Conservation (phyloP, 1,139 yeast genomes). For the Debaryomycetaceae sp. region DNA sequence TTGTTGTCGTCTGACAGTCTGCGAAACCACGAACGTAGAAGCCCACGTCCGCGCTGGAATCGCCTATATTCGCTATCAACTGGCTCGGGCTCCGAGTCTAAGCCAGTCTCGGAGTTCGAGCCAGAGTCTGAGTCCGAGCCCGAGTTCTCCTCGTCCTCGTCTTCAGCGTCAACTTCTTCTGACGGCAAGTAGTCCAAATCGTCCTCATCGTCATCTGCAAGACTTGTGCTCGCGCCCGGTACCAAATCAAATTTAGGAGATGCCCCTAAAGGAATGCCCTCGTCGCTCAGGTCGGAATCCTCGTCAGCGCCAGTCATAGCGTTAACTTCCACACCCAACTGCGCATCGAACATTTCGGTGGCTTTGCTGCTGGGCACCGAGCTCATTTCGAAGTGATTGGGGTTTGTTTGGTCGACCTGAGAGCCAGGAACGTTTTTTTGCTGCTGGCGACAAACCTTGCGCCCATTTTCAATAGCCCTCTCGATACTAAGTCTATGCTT, state of each 20-base stretch:
- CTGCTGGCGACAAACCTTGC: conserved; percentile 13
- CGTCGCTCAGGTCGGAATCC: conserved; percentile 12
- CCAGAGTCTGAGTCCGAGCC: conserved; percentile 1
- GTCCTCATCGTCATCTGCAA: conserved; percentile 12
- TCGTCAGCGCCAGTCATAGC: conserved; percentile 12
- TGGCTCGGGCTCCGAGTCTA: conserved; percentile 1
- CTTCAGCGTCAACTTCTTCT: conserved; percentile 8
- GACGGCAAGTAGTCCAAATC: conserved; percentile 13
- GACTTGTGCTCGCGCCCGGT: conserved; percentile 2
- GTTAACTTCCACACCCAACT: conserved; percentile 9
- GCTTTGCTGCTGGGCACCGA: conserved; percentile 10
- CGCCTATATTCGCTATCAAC: conserved; percentile 6
- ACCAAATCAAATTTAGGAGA: conserved; percentile 5
- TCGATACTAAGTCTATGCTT: conserved; percentile 62
- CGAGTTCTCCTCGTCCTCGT: conserved; percentile 8
- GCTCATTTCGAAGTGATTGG: conserved; percentile 8
- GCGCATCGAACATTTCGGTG: conserved; percentile 8
- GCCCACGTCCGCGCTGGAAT: conserved; percentile 1
- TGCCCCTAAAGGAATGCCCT: too few species aligned
- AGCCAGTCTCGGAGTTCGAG: background rate
- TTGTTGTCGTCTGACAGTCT: conserved; percentile 4
- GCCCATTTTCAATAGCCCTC: conserved; percentile 56
- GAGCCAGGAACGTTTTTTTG: background rate
- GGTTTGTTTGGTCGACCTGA: too few species aligned
- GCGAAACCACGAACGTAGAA: conserved; percentile 5